Conservation (phyloP, 192 early-diverging fungal species). For the Entophlyctis helioformis region DNA sequence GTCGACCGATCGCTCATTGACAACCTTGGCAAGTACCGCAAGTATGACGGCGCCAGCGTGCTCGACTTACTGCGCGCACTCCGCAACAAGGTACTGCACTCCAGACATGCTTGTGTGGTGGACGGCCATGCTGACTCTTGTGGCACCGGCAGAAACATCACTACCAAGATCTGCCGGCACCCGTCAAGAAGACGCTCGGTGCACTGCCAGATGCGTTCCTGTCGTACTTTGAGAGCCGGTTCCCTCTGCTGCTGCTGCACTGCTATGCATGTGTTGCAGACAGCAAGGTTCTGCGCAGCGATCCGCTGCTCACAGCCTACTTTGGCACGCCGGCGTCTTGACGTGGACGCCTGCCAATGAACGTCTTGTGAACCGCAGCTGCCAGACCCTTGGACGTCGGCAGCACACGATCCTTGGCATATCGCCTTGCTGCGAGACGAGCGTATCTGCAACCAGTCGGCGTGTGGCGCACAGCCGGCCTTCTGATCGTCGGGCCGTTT, state of each 20-base stretch:
- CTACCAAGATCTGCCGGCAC: slow-evolving; percentile 78
- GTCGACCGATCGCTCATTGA: slow-evolving; percentile 61
- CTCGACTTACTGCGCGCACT: slow-evolving; percentile 82
- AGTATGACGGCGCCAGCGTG: slow-evolving; percentile 75
- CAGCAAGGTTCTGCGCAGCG: slow-evolving; percentile 10
- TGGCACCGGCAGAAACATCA: slow-evolving; percentile 75
- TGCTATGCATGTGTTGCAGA: slow-evolving; percentile 67
- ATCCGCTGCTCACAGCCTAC: slow-evolving; percentile 18
- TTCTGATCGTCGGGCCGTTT: no score
- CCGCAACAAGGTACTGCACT: slow-evolving; percentile 90
- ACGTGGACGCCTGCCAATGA: no score
- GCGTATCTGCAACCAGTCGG: no score
- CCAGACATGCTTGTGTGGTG: no score
- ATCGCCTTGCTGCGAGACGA: no score
- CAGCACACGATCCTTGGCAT: no score
- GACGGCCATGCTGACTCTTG: no score
- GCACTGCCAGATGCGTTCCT: slow-evolving; percentile 78
- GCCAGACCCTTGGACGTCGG: no score
- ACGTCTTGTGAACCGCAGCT: no score
- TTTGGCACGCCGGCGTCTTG: no score
- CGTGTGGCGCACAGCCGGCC: no score
- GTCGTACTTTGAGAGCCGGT: slow-evolving; percentile 79
- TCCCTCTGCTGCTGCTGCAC: slow-evolving; percentile 80
- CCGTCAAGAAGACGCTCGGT: slow-evolving; percentile 67
- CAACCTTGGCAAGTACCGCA: slow-evolving; percentile 83